A percentile compares a stretch with the other conserved stretches of the same genome.
phyloP scores from a whole-genome alignment of 139 green algal genomes.

The Monoraphidium neglectum region DNA sequence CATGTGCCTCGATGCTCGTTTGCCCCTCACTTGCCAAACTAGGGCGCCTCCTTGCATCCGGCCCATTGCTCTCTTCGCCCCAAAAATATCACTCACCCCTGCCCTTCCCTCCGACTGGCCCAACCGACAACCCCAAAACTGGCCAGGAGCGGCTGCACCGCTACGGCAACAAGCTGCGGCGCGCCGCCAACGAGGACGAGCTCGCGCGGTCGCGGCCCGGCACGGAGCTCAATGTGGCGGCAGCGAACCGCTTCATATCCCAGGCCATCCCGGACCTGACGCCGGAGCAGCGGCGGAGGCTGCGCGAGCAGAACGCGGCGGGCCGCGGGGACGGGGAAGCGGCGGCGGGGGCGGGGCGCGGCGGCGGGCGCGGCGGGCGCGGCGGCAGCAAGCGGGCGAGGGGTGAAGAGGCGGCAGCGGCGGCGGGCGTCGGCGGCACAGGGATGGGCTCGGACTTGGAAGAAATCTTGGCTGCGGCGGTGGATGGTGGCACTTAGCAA shows the following conservation, averaged over 20 bases:
- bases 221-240: constrained; percentile 18
- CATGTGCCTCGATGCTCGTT: too few species aligned
- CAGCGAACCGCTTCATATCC: constrained; percentile 34
- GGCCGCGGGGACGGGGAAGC: background rate
- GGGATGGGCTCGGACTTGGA: too few species aligned
- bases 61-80: too few species aligned
- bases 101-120: too few species aligned
- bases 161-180: constrained; percentile 16
- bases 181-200: constrained; percentile 15
- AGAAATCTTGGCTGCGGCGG: too few species aligned
- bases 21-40: too few species aligned
- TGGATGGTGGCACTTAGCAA: too few species aligned
- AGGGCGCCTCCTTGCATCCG: too few species aligned
- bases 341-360: background rate
- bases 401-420: too few species aligned
- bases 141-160: constrained; percentile 16
- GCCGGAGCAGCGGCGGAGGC: constrained; percentile 17
- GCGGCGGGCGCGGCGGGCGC: background rate
- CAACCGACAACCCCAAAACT: background rate
- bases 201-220: constrained; percentile 15
- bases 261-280: constrained; percentile 29
- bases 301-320: constrained; percentile 5
- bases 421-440: too few species aligned
- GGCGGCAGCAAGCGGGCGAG: background rate
- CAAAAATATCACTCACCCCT: too few species aligned